Conservation (phyloP, 2,329 filamentous ascomycete species). For the Claviceps sp. region DNA sequence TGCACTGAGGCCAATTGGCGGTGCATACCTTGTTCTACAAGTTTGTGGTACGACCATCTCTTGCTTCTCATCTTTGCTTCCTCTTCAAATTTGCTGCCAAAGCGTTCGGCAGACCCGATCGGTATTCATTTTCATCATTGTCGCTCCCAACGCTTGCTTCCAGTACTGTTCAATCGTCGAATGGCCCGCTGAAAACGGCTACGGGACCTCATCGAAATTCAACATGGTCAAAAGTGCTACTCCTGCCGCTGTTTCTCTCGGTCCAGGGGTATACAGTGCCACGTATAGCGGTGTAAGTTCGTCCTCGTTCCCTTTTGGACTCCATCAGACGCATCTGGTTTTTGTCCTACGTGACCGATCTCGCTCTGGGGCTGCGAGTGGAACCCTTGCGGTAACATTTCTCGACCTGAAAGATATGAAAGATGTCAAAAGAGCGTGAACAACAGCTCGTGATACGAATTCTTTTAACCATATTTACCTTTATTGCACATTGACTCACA, state of each 20-base stretch:
- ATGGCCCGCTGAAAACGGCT: background rate
- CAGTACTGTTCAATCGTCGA: background rate
- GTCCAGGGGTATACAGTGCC: constrained; percentile 49
- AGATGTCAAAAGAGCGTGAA: background rate
- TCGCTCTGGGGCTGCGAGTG: background rate
- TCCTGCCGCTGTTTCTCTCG: constrained; percentile 15
- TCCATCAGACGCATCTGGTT: background rate
- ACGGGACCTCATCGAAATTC: constrained; percentile 10
- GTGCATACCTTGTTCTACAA: background rate
- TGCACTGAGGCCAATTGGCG: constrained; percentile 2
- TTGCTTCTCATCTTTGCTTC: background rate
- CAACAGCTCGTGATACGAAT: too few relatives aligned
- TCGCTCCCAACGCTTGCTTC: background rate
- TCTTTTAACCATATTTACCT: background rate
- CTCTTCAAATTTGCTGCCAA: too few relatives aligned
- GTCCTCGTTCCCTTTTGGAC: background rate
- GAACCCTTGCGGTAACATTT: background rate
- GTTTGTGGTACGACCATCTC: background rate
- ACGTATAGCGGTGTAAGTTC: constrained; percentile 53
- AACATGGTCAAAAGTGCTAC: constrained; percentile 34
- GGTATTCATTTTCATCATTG: background rate
- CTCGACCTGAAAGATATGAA: background rate
- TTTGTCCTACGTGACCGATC: background rate
- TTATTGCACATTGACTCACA: background rate
- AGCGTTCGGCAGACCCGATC: too few relatives aligned